Conservation (phyloP, 495 filamentous ascomycete species). For the Tuber magnatum region DNA sequence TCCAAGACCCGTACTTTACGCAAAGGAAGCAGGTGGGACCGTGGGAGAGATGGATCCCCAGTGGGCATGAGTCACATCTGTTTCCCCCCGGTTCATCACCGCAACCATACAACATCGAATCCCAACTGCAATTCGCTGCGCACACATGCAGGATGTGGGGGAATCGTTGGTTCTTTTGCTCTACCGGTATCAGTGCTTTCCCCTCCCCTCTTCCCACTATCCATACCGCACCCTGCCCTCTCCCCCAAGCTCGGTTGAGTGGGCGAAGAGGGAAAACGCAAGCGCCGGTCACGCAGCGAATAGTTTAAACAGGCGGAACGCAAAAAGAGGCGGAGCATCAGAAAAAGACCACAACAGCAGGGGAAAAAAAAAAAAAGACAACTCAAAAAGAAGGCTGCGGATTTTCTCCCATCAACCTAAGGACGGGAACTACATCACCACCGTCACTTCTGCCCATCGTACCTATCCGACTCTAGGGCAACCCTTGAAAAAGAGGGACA, state of each 20-base stretch:
- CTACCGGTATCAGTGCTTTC: not conserved
- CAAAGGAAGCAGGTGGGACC: not conserved
- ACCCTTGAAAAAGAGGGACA: constrained; percentile 2
- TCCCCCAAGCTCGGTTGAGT: not conserved
- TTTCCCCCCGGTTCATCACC: not conserved
- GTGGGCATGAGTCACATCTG: not conserved
- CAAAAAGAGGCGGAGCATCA: constrained; percentile 1
- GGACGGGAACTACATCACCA: not conserved
- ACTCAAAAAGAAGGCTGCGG: not conserved
- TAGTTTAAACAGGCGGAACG: not conserved
- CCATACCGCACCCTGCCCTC: not conserved
- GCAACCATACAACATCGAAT: not conserved
- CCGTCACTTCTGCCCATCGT: not conserved
- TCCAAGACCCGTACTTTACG: no score
- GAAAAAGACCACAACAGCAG: not conserved
- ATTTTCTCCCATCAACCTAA: not conserved
- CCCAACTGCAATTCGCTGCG: not conserved
- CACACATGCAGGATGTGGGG: not conserved
- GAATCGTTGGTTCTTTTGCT: not conserved
- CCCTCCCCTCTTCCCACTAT: not conserved
- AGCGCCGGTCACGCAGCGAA: not conserved
- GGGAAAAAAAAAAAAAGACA: not conserved
- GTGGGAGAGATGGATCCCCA: not conserved
- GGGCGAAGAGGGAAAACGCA: not conserved
- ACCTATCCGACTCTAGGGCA: not conserved